phyloP scores from a whole-genome alignment of 2,329 filamentous ascomycete species.

The Rutstroemia sp. region DNA sequence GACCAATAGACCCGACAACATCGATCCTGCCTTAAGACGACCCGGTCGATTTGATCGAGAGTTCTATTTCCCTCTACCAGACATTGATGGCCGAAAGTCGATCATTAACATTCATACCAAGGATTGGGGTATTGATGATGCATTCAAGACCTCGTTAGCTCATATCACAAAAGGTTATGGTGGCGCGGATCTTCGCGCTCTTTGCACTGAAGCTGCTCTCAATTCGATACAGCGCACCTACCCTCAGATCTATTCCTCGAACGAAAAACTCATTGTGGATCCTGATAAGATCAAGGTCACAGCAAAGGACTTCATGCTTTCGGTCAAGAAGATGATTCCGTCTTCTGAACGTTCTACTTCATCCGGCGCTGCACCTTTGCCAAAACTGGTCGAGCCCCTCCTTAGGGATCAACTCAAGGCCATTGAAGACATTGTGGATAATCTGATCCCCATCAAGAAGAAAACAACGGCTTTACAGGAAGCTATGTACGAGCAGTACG shows the following conservation, averaged over 20 bases:
- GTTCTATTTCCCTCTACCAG: constrained; percentile 94
- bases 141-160: constrained; percentile 77
- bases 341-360: constrained; percentile 88
- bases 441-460: constrained; percentile 76
- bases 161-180: constrained; percentile 93
- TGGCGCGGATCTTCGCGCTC: constrained; percentile 85
- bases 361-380: constrained; percentile 74
- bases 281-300: constrained; percentile 76
- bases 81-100: constrained; percentile 67
- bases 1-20: constrained; percentile 94
- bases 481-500: constrained; percentile 81
- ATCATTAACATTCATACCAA: constrained; percentile 95
- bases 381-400: constrained; percentile 72
- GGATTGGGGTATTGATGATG: constrained; percentile 76
- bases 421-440: constrained; percentile 64
- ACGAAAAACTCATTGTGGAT: constrained; percentile 84
- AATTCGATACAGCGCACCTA: constrained; percentile 95
- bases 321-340: constrained; percentile 90
- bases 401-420: constrained; percentile 63
- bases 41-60: constrained; percentile 95
- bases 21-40: constrained; percentile 89
- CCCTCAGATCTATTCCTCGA: constrained; percentile 89
- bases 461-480: constrained; percentile 86
- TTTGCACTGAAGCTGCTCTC: constrained; percentile 91
- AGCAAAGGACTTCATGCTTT: constrained; percentile 95